A percentile compares a stretch with the other conserved stretches of the same genome.
Conservation (phyloP, 306 rosid species). For the Acacia melanoxylon region DNA sequence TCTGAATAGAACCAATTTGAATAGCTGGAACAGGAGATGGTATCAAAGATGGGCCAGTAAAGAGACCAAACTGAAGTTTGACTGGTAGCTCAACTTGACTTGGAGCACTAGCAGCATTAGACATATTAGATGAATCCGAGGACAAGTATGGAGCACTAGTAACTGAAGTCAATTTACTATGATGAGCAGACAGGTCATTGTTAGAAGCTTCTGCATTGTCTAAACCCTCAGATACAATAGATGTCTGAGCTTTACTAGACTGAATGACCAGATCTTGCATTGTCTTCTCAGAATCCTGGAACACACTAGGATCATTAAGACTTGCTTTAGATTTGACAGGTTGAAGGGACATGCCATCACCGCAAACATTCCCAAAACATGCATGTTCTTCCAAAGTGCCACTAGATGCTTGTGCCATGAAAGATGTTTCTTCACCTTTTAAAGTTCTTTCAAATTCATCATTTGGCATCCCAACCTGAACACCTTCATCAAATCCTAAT, state of each 20-base stretch:
- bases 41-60: constrained; percentile 94
- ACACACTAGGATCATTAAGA: constrained; percentile 48
- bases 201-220: constrained; percentile 53
- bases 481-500: constrained; percentile 93
- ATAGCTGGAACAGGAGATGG: constrained; percentile 96
- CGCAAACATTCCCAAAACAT: constrained; percentile 47
- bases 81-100: constrained; percentile 76
- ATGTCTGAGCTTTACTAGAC: constrained; percentile 42
- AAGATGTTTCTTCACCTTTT: constrained; percentile 51
- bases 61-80: constrained; percentile 96
- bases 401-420: constrained; percentile 39
- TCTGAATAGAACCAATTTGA: constrained; percentile 97
- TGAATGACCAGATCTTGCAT: constrained; percentile 51
- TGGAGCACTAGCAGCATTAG: constrained; percentile 49
- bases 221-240: constrained; percentile 44
- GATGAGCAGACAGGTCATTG: constrained; percentile 50
- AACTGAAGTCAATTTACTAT: constrained; percentile 45
- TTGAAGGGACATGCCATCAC: constrained; percentile 49
- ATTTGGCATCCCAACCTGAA: constrained; percentile 89
- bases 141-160: constrained; percentile 51
- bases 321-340: constrained; percentile 45
- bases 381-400: constrained; percentile 45
- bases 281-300: constrained; percentile 62
- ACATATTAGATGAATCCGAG: constrained; percentile 46
- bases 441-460: constrained; percentile 73